These are phyloP conservation scores for Chalciporus pseudorubinellus DNA, from an alignment of 768 basidiomycete genomes.

Conservation along the genomic window DNA sequence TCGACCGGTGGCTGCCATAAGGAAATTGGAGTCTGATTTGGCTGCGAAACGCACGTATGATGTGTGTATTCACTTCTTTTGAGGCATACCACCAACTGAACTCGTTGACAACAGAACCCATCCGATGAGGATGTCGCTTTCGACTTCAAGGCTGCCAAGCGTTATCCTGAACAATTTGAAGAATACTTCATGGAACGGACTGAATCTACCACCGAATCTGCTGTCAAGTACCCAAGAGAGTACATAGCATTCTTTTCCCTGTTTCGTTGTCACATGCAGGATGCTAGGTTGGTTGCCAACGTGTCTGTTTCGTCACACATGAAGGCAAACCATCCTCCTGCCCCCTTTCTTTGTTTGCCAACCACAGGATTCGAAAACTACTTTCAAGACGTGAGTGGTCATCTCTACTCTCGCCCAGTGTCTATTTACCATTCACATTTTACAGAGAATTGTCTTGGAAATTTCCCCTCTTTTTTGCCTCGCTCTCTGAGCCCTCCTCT, in stretches of 20 bases:
- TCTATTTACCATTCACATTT: no score
- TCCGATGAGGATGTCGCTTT: no score
- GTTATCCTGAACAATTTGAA: background rate
- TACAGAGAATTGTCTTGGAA: background rate
- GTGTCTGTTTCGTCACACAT: background rate
- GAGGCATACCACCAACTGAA: no score
- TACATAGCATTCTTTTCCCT: constrained; percentile 1
- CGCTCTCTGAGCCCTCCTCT: background rate
- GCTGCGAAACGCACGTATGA: no score
- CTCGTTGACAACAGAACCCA: no score
- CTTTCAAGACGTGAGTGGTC: background rate
- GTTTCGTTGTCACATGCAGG: background rate
- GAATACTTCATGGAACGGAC: background rate
- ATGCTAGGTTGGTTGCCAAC: background rate
- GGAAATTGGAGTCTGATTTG: no score
- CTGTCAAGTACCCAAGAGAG: background rate
- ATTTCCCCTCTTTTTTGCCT: background rate
- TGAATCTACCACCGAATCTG: background rate
- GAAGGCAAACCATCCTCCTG: constrained; percentile 1
- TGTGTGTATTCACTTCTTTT: no score
- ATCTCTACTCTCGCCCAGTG: no score
- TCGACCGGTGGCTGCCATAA: no score
- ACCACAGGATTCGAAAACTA: background rate
- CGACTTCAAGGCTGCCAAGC: no score
- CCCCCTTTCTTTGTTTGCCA: constrained; percentile 1